A percentile compares a stretch with the other conserved stretches of the same genome.
Conservation (phyloP, 2,329 filamentous ascomycete species). For the Epichloe baconii region DNA sequence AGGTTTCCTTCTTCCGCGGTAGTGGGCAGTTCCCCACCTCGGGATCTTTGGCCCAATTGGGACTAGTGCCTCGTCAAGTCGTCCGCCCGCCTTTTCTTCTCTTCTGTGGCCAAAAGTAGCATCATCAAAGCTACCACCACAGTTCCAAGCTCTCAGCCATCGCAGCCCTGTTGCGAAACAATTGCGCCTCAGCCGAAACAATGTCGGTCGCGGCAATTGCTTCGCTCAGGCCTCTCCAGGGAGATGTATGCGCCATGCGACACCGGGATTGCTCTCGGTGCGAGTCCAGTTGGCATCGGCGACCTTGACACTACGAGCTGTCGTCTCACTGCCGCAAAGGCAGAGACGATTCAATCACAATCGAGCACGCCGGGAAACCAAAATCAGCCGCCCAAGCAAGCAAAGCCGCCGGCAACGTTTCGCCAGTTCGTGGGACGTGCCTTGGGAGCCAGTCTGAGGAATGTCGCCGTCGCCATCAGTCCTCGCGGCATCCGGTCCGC, state of each 20-base stretch:
- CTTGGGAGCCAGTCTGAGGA: conserved; percentile 21
- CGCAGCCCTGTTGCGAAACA: background rate
- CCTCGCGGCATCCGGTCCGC: conserved; percentile 22
- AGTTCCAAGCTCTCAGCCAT: background rate
- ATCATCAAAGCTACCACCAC: background rate
- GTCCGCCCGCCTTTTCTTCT: background rate
- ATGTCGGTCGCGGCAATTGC: conserved; percentile 24
- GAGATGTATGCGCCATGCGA: conserved; percentile 17
- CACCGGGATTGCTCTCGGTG: conserved; percentile 19
- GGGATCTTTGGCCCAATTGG: conserved; percentile 6
- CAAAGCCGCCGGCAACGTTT: conserved; percentile 20
- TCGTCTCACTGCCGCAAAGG: conserved; percentile 15
- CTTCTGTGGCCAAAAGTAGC: background rate
- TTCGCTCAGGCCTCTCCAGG: conserved; percentile 20
- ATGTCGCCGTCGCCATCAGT: conserved; percentile 20
- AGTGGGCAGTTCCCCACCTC: conserved; percentile 4
- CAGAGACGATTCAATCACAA: conserved; percentile 19
- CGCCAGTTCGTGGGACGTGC: conserved; percentile 16
- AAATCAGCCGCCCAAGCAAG: conserved; percentile 7
- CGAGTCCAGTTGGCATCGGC: conserved; percentile 18
- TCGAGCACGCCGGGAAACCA: conserved; percentile 11
- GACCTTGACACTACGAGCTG: conserved; percentile 16
- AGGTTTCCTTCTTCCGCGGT: background rate
- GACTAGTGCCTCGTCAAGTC: conserved; percentile 3
- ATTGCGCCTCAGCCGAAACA: background rate